Evolutionary conservation across 768 basidiomycete genomes (phyloP).

Genomic region (Suillus tomentosus): DNA sequence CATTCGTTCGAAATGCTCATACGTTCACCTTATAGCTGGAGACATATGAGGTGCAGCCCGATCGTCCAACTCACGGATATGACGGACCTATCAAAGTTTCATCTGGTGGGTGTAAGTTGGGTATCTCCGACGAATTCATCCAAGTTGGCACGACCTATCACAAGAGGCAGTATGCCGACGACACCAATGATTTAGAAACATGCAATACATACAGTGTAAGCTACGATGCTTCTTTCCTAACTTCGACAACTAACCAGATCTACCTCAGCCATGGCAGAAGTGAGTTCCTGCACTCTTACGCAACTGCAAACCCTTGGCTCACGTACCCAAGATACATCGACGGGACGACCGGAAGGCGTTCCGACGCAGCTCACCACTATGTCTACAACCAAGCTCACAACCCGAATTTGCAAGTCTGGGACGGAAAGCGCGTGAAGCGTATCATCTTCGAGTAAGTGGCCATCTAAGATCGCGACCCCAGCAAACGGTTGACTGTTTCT

Average conservation of each 20-base stretch:
- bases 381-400: neutral
- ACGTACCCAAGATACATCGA: slow-evolving; percentile 54
- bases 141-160: neutral
- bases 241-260: neutral
- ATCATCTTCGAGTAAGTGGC: neutral
- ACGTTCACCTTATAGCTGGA: neutral
- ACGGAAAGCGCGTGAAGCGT: neutral
- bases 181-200: neutral
- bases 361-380: slow-evolving; percentile 44
- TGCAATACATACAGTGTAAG: neutral
- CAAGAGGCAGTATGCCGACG: neutral
- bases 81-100: neutral
- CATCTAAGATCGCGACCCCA: neutral
- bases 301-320: neutral
- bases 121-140: neutral
- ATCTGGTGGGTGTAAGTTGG: neutral
- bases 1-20: neutral
- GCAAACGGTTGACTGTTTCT: neutral
- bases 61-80: neutral
- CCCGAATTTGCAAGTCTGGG: neutral
- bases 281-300: slow-evolving; percentile 25
- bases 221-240: neutral
- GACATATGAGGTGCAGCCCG: neutral
- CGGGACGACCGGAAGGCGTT: slow-evolving; percentile 51
- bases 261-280: slow-evolving; percentile 54